Conservation (phyloP, 345 rosid species). For the Erucastrum elatum region DNA sequence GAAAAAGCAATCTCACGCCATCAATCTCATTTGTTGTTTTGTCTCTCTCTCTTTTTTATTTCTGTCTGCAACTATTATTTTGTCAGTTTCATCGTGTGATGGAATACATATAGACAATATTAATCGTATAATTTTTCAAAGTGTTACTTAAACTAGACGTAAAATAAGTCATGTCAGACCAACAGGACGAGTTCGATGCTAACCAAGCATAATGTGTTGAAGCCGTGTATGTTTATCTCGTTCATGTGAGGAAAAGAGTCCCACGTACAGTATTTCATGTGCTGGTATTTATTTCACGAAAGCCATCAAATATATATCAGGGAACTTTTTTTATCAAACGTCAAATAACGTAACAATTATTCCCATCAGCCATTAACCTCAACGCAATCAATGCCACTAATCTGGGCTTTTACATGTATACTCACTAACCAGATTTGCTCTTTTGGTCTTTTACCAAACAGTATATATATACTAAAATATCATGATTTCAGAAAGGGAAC, state of each 20-base stretch:
- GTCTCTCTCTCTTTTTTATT: conserved; percentile 18
- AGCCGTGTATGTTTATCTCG: background rate
- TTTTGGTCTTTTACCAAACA: background rate
- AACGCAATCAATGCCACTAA: conserved; percentile 34
- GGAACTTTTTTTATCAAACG: background rate
- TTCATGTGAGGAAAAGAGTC: background rate
- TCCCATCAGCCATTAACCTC: conserved; percentile 13
- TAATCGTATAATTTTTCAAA: background rate
- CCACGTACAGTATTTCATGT: background rate
- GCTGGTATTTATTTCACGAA: background rate
- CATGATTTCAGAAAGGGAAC: background rate
- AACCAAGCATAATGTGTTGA: background rate
- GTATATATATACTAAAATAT: background rate
- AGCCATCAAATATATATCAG: background rate
- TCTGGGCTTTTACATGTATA: conserved; percentile 9
- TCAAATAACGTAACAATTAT: background rate
- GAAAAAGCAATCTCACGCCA: conserved; percentile 26
- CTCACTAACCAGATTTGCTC: background rate
- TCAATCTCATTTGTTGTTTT: conserved; percentile 41
- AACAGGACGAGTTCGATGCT: background rate
- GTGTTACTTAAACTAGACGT: background rate
- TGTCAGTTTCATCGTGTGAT: background rate
- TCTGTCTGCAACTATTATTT: background rate
- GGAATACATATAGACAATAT: background rate
- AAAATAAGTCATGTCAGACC: background rate